phyloP scores from a whole-genome alignment of 306 rosid species.

The Cyclanthera cordifolia region DNA sequence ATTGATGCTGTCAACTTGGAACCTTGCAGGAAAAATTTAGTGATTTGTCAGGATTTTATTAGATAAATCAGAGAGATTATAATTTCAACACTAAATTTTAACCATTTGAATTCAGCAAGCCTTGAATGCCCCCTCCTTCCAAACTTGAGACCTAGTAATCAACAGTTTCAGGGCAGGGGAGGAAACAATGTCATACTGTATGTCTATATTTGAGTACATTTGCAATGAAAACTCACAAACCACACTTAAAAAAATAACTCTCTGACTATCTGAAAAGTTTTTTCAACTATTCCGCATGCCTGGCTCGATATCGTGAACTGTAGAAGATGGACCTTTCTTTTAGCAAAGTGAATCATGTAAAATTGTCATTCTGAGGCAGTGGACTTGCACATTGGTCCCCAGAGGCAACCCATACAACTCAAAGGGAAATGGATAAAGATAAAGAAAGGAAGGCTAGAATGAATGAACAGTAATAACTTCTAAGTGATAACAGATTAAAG shows the following conservation, averaged over 20 bases:
- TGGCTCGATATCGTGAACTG: neutral
- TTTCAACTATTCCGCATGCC: neutral
- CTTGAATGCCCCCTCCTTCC: neutral
- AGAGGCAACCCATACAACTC: neutral
- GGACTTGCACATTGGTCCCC: neutral
- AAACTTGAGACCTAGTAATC: neutral
- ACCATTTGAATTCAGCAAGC: constrained; percentile 1
- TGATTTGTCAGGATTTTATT: neutral
- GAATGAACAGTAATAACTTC: neutral
- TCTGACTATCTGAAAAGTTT: neutral
- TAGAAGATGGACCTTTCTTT: neutral
- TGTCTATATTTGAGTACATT: neutral
- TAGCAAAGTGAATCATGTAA: neutral
- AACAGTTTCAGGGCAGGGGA: neutral
- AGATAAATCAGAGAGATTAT: neutral
- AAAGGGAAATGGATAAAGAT: neutral
- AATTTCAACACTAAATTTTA: neutral
- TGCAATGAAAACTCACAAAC: constrained; percentile 3
- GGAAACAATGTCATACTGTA: neutral
- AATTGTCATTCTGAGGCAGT: neutral
- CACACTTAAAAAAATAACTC: neutral
- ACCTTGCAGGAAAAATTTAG: constrained; percentile 6
- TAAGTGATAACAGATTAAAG: neutral
- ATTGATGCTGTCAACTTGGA: constrained; percentile 1
- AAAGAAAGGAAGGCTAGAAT: neutral